Percentiles rank a stretch among this genome's conserved stretches.
These are phyloP conservation scores for Paralagenidium karlingii DNA, from an alignment of 352 stramenopile genomes.

Conservation along the genomic window DNA sequence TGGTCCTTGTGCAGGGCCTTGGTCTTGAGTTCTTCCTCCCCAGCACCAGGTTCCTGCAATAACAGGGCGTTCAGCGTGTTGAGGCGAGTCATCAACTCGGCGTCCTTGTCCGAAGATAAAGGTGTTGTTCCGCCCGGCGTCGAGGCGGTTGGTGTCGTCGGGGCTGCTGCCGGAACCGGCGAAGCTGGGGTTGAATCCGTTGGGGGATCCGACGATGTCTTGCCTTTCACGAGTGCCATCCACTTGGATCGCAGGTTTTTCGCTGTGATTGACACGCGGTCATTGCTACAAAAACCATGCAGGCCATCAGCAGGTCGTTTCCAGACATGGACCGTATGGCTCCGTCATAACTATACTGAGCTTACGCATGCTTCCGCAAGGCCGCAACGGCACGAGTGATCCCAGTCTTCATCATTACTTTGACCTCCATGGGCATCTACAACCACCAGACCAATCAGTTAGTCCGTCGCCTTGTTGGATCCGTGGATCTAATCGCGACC, in stretches of 20 bases:
- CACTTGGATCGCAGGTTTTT: constrained; percentile 52
- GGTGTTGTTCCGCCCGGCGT: not conserved
- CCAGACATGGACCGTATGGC: not conserved
- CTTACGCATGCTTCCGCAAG: constrained; percentile 64
- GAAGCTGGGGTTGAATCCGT: too few relatives aligned
- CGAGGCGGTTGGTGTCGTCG: constrained; percentile 1
- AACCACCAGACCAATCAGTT: not conserved
- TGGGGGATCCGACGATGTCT: too few relatives aligned
- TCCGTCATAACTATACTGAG: not conserved
- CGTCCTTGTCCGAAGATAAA: constrained; percentile 1
- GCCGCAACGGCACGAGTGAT: constrained; percentile 49
- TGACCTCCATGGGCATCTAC: constrained; percentile 49
- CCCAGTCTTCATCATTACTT: constrained; percentile 50
- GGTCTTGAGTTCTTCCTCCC: constrained; percentile 20
- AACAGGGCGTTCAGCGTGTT: constrained; percentile 32
- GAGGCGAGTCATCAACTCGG: constrained; percentile 14
- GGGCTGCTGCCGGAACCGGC: too few relatives aligned
- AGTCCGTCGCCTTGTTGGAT: too few relatives aligned
- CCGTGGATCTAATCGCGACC: too few relatives aligned
- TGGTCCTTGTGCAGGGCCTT: constrained; percentile 22
- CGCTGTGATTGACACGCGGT: constrained; percentile 60
- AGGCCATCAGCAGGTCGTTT: not conserved
- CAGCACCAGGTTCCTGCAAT: too few relatives aligned
- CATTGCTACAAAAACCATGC: constrained; percentile 28
- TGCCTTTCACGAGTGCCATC: constrained; percentile 55